These are phyloP conservation scores for Aspergillus carbonarius DNA, from an alignment of 2,329 filamentous ascomycete species.

Conservation along the genomic window DNA sequence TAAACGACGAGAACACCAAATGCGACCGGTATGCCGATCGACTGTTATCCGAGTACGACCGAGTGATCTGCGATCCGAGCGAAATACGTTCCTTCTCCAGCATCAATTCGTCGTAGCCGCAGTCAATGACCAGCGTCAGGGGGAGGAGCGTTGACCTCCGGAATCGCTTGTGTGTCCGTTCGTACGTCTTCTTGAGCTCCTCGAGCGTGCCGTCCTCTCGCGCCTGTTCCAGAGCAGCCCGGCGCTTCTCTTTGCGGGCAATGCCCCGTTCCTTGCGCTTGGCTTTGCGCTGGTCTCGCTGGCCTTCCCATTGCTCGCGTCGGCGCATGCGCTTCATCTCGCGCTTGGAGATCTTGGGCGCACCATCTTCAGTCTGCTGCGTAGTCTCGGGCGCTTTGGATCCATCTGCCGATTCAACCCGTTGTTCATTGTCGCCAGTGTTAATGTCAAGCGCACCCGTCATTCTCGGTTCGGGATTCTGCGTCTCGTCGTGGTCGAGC, in stretches of 20 bases:
- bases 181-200: conserved; percentile 28
- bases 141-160: conserved; percentile 61
- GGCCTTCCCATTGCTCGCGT: conserved; percentile 72
- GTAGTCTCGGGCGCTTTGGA: background rate
- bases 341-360: conserved; percentile 70
- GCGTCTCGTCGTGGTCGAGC: conserved; percentile 40
- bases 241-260: conserved; percentile 54
- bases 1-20: conserved; percentile 75
- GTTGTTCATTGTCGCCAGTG: conserved; percentile 6
- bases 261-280: conserved; percentile 58
- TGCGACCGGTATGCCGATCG: conserved; percentile 67
- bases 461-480: conserved; percentile 30
- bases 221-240: conserved; percentile 39
- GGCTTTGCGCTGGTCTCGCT: conserved; percentile 59
- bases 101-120: conserved; percentile 90
- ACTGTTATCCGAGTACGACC: conserved; percentile 86
- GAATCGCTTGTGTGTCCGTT: conserved; percentile 25
- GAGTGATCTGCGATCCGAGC: conserved; percentile 77
- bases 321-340: conserved; percentile 76
- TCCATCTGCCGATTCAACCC: background rate
- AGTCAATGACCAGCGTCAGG: conserved; percentile 82
- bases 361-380: background rate
- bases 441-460: conserved; percentile 24
- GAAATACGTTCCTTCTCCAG: conserved; percentile 80
- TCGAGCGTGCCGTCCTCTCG: conserved; percentile 27